A percentile compares a stretch with the other conserved stretches of the same genome.
These are phyloP conservation scores for Xylaria venustula DNA, from an alignment of 495 filamentous ascomycete genomes.

Conservation along the genomic window DNA sequence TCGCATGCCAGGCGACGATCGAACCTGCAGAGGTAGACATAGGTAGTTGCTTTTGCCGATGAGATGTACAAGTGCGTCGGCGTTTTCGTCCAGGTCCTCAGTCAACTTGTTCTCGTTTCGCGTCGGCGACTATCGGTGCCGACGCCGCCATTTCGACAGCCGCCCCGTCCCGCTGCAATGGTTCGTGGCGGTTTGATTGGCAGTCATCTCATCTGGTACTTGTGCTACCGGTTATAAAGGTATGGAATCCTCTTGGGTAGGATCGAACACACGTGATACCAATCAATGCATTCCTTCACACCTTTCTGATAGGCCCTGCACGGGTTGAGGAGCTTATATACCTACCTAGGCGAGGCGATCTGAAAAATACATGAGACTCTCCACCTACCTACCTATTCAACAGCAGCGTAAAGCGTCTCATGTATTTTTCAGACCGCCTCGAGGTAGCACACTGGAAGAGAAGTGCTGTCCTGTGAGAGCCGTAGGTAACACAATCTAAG, in stretches of 20 bases:
- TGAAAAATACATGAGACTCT: background rate
- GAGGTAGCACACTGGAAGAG: no score
- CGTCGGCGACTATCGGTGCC: conserved; percentile 35
- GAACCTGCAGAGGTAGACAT: conserved; percentile 46
- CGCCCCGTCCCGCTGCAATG: background rate
- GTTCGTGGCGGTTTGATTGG: background rate
- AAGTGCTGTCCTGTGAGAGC: no score
- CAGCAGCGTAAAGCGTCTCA: no score
- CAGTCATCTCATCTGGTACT: background rate
- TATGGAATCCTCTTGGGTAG: no score
- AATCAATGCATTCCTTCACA: background rate
- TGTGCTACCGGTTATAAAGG: background rate
- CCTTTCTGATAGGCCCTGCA: background rate
- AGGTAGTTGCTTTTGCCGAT: conserved; percentile 46
- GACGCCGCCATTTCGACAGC: conserved; percentile 29
- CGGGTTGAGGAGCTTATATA: background rate
- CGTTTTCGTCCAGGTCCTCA: conserved; percentile 34
- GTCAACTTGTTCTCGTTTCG: conserved; percentile 36
- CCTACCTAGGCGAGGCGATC: no score
- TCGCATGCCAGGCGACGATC: background rate
- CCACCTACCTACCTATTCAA: no score
- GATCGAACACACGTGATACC: background rate
- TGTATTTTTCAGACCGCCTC: no score
- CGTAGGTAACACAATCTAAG: no score
- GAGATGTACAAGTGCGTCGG: conserved; percentile 30